These are phyloP conservation scores for Middelhovenomyces tepae DNA, from an alignment of 805 yeast genomes.

Conservation along the genomic window DNA sequence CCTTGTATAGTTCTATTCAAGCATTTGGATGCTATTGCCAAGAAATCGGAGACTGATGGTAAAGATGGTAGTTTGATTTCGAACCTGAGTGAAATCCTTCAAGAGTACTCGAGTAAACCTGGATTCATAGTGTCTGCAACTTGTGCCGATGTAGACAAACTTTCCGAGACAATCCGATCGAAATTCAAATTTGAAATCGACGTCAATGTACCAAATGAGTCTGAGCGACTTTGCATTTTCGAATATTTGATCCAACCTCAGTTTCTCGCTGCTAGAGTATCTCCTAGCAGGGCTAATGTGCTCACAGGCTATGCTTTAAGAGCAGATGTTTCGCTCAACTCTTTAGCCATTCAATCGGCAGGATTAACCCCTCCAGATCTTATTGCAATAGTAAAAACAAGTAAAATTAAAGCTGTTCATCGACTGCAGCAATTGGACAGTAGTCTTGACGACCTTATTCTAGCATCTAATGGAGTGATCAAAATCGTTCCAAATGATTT, in stretches of 20 bases:
- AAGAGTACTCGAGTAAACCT: constrained; percentile 41
- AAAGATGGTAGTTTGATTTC: constrained; percentile 29
- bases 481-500: constrained; percentile 52
- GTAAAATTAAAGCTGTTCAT: constrained; percentile 49
- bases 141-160: constrained; percentile 54
- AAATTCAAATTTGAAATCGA: constrained; percentile 68
- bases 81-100: constrained; percentile 49
- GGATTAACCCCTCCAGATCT: constrained; percentile 86
- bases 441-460: constrained; percentile 28
- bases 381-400: constrained; percentile 55
- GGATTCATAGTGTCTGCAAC: constrained; percentile 55
- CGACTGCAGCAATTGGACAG: constrained; percentile 31
- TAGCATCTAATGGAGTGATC: constrained; percentile 42
- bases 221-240: constrained; percentile 61
- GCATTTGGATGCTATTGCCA: constrained; percentile 71
- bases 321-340: constrained; percentile 44
- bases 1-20: constrained; percentile 46
- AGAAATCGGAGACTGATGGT: constrained; percentile 53
- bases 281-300: constrained; percentile 5
- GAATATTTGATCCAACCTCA: constrained; percentile 30
- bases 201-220: constrained; percentile 69
- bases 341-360: constrained; percentile 78
- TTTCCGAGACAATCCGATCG: constrained; percentile 59
- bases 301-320: constrained; percentile 25
- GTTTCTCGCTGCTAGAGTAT: constrained; percentile 3